Conservation (phyloP, 129 eudicot genomes). For the Helianthus tuberosus region DNA sequence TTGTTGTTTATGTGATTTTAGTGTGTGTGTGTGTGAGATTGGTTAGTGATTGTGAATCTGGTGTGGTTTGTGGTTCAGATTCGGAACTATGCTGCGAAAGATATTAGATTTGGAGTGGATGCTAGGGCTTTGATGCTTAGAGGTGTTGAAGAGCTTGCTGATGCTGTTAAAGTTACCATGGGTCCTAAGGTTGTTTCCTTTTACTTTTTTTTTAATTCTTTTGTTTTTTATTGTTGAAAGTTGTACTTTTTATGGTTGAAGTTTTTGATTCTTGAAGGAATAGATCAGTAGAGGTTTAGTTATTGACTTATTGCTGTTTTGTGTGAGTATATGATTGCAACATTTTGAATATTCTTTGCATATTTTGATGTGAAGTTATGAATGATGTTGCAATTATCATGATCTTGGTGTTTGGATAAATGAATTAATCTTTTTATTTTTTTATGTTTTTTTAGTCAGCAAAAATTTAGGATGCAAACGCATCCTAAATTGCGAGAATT, state of each 20-base stretch:
- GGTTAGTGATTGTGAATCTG: background rate
- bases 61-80: slow-evolving; percentile 43
- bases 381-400: background rate
- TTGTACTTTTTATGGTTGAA: background rate
- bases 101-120: slow-evolving; percentile 82
- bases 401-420: background rate
- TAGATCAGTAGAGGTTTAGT: background rate
- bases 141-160: slow-evolving; percentile 96
- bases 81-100: slow-evolving; percentile 89
- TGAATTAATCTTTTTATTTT: background rate
- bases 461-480: too few species aligned
- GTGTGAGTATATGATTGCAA: background rate
- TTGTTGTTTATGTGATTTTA: background rate
- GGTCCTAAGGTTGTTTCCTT: slow-evolving; percentile 63
- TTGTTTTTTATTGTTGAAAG: background rate
- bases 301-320: background rate
- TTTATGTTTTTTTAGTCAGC: background rate
- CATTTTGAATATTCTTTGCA: background rate
- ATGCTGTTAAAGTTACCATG: slow-evolving; percentile 94
- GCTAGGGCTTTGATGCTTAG: slow-evolving; percentile 90
- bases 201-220: background rate
- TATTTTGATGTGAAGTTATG: background rate
- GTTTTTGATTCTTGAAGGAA: background rate
- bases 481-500: too few species aligned
- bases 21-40: background rate